Percentiles rank a stretch among this genome's conserved stretches.
Conservation (phyloP, 495 filamentous ascomycete species). For the Annulohypoxylon moriforme region DNA sequence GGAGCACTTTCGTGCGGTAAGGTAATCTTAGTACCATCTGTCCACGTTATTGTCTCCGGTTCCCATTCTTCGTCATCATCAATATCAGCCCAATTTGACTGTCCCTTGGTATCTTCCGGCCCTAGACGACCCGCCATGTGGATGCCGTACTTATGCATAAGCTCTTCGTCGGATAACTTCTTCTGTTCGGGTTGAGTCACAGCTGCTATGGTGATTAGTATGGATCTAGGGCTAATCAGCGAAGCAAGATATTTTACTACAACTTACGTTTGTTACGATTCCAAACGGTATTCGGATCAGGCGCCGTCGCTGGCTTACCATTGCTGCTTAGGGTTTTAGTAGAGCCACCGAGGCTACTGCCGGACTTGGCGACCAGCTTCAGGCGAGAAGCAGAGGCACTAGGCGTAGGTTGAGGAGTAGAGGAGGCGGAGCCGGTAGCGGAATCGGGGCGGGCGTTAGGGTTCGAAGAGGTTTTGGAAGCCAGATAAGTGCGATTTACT, state of each 20-base stretch:
- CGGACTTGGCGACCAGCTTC: conserved; percentile 65
- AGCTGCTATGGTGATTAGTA: conserved; percentile 61
- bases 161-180: conserved; percentile 95
- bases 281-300: conserved; percentile 85
- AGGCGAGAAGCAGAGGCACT: conserved; percentile 55
- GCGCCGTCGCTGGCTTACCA: conserved; percentile 62
- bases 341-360: conserved; percentile 59
- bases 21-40: conserved; percentile 93
- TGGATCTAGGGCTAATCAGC: conserved; percentile 9
- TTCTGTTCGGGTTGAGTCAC: conserved; percentile 83
- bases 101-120: conserved; percentile 79
- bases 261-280: conserved; percentile 95
- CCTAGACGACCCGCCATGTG: conserved; percentile 93
- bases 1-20: conserved; percentile 69
- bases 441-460: conserved; percentile 64
- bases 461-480: conserved; percentile 61
- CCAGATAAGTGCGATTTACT: conserved; percentile 88
- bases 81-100: conserved; percentile 97
- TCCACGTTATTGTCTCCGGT: conserved; percentile 96
- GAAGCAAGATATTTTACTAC: conserved; percentile 6
- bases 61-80: conserved; percentile 99
- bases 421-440: conserved; percentile 47
- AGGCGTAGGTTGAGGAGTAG: conserved; percentile 52
- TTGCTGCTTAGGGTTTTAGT: conserved; percentile 62
- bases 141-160: conserved; percentile 90